These are phyloP conservation scores for Cladorrhinum sp. DNA, from an alignment of 2,329 filamentous ascomycete species.

Conservation along the genomic window DNA sequence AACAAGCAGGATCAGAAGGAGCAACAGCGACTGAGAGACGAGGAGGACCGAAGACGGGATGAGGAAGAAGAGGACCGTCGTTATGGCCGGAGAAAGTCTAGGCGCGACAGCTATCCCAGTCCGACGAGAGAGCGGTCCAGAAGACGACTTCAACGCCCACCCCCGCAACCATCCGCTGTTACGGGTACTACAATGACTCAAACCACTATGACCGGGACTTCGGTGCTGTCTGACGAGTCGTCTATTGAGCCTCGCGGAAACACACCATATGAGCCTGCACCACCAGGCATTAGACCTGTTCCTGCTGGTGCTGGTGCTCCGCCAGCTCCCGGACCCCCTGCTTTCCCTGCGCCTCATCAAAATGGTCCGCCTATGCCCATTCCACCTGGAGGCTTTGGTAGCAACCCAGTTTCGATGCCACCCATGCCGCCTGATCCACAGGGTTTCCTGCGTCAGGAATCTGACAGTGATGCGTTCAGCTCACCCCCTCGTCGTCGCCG, in stretches of 20 bases:
- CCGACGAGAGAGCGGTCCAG: constrained; percentile 42
- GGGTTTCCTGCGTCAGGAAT: constrained; percentile 42
- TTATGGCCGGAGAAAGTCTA: constrained; percentile 59
- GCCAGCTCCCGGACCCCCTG: constrained; percentile 23
- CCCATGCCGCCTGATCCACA: constrained; percentile 52
- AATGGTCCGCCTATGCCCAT: constrained; percentile 6
- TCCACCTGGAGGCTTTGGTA: constrained; percentile 30
- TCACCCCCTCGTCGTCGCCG: constrained; percentile 37
- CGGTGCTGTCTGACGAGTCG: constrained; percentile 34
- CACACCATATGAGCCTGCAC: constrained; percentile 32
- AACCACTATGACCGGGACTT: constrained; percentile 15
- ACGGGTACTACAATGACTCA: constrained; percentile 17
- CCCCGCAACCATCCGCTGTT: constrained; percentile 22
- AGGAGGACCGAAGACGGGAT: constrained; percentile 42
- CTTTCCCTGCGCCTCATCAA: neutral
- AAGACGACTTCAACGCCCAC: constrained; percentile 28
- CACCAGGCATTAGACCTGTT: constrained; percentile 24
- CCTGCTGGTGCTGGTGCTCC: constrained; percentile 10
- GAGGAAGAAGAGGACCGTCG: constrained; percentile 48
- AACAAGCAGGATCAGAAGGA: constrained; percentile 55
- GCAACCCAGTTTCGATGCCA: constrained; percentile 47
- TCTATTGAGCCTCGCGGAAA: constrained; percentile 37
- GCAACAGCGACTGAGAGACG: constrained; percentile 40
- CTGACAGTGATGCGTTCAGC: constrained; percentile 43
- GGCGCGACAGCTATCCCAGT: constrained; percentile 61